phyloP scores from a whole-genome alignment of 2,329 filamentous ascomycete genomes.

The Pseudocercospora ulei region DNA sequence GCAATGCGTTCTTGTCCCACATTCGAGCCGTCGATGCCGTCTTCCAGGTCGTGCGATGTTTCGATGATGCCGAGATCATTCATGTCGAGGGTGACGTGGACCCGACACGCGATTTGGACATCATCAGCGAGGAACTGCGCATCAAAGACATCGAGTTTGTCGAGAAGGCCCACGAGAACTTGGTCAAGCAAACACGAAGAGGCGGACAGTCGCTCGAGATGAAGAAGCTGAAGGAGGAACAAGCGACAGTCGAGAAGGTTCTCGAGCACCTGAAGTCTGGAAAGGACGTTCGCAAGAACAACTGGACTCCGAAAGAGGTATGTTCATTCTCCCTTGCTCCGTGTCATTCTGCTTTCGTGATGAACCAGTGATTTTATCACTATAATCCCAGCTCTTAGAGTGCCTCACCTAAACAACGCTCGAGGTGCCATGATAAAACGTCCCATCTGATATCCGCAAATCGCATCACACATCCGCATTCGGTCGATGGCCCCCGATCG shows the following conservation, averaged over 20 bases:
- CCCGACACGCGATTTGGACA: constrained; percentile 83
- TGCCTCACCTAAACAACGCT: constrained; percentile 60
- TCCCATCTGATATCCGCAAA: constrained; percentile 38
- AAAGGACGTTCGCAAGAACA: constrained; percentile 86
- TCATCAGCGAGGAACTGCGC: constrained; percentile 91
- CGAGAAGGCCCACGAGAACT: constrained; percentile 84
- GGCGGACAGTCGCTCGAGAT: constrained; percentile 93
- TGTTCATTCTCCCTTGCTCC: constrained; percentile 36
- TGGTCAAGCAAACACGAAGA: constrained; percentile 88
- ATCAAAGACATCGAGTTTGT: constrained; percentile 98
- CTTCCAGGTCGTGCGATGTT: constrained; percentile 38
- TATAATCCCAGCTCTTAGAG: constrained; percentile 99
- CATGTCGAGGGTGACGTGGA: constrained; percentile 99
- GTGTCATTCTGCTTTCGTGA: constrained; percentile 54
- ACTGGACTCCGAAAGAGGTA: constrained; percentile 94
- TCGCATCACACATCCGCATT: background rate
- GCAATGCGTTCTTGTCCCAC: constrained; percentile 96
- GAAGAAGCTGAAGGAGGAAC: constrained; percentile 93
- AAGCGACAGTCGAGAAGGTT: constrained; percentile 85
- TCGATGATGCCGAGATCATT: constrained; percentile 98
- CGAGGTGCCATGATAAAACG: constrained; percentile 81
- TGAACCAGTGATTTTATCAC: constrained; percentile 97
- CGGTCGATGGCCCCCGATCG: background rate
- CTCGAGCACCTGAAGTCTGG: constrained; percentile 72
- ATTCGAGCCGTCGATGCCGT: constrained; percentile 61